Base-by-base conservation (phyloP, 805 yeast genomes). In the Wickerhamiella azymoides region DNA sequence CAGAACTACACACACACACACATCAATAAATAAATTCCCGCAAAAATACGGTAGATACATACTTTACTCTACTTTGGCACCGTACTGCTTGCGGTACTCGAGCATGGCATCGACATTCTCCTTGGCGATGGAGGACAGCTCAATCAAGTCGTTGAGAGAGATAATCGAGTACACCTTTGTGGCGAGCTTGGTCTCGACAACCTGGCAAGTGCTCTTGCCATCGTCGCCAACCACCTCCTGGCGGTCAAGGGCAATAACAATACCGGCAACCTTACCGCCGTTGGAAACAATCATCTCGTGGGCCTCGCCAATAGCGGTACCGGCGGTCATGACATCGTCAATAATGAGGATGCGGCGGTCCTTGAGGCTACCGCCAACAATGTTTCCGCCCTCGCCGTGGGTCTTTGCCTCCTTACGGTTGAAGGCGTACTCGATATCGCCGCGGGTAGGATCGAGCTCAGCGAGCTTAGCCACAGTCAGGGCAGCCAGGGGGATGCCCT, bases 291-390 rank as follows among this genome's bases (percentile, higher is more conserved):
- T 85, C 57, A 92, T 81, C 41, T 72, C 76, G 57, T 84, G 82
- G 0, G 97, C 96, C 66, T 92, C 97, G 56, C 82, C 82, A 61
- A 88, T 86, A 42, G 98, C 97, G 49, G 97, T 92, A 36, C 98
- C 98, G 1, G 97, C 97, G 49, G 97, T 89, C 79, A 89, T 88
- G 37, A 92, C 96, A 58, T 89, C 98, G 63, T 92, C 98, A 50
- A 89, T 85, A 57, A 92, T 84, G 57, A 92, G 68, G 19, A 89
- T 76, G 50, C 72, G 72, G 63, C 88, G 81, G 41, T 74, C 82
- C 50, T 72, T 71, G 56, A 89, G 72, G 5, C 76, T 64, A 39
- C 82, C 77, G 32, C 98, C 98, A 36, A 92, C 97, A 55, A 89
- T 83, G 47, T 75, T 74, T 11, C 98, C 98, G 54, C 97, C 98